Conservation (phyloP, 306 rosid genomes). For the Astragalus membranaceus region DNA sequence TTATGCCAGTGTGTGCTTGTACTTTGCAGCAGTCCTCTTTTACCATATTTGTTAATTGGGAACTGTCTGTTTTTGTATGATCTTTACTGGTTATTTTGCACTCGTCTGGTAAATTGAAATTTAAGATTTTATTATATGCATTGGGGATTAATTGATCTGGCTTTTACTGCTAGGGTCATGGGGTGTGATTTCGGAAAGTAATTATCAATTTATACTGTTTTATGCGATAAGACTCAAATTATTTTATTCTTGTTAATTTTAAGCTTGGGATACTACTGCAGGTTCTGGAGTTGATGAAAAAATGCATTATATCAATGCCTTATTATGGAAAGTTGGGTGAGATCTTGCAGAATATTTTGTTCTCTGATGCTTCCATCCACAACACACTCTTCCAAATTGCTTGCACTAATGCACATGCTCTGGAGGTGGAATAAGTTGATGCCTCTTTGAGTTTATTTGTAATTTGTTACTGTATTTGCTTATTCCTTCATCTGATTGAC, state of each 20-base stretch:
- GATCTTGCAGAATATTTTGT: conserved; percentile 49
- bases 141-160: background rate
- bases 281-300: conserved; percentile 88
- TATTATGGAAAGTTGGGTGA: conserved; percentile 48
- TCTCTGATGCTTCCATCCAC: conserved; percentile 85
- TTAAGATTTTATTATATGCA: background rate
- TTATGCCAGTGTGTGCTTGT: background rate
- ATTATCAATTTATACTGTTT: background rate
- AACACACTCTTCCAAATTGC: conserved; percentile 58
- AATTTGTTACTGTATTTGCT: conserved; percentile 3
- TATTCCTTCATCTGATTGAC: conserved; percentile 20
- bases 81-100: conserved; percentile 7
- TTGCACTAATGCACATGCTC: conserved; percentile 63
- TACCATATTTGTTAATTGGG: conserved; percentile 12
- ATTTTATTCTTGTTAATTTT: conserved; percentile 13
- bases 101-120: background rate
- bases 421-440: conserved; percentile 57
- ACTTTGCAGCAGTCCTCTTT: conserved; percentile 7
- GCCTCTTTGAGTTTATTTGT: conserved; percentile 14
- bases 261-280: conserved; percentile 28
- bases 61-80: conserved; percentile 6
- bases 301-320: conserved; percentile 49
- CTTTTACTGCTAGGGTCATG: background rate
- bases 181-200: background rate
- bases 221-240: background rate